These are phyloP conservation scores for Hamigera avellanea DNA, from an alignment of 495 filamentous ascomycete genomes.

Conservation along the genomic window DNA sequence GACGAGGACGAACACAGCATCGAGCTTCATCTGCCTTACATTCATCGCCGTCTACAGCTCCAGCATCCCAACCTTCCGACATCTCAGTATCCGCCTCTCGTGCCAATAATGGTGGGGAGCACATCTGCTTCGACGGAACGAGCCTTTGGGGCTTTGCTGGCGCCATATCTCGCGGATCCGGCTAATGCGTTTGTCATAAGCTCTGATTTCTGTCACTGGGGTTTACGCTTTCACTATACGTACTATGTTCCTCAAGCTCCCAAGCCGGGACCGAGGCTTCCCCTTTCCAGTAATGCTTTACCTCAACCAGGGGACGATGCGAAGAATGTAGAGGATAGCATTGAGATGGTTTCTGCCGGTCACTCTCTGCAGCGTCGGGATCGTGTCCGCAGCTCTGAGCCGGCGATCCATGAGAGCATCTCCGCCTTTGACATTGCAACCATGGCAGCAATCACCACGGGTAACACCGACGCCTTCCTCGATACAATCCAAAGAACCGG, in stretches of 20 bases:
- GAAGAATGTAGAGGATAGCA: slow-evolving; percentile 12
- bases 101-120: slow-evolving; percentile 84
- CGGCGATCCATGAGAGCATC: slow-evolving; percentile 78
- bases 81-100: slow-evolving; percentile 55
- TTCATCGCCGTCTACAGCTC: slow-evolving; percentile 62
- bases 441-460: slow-evolving; percentile 72
- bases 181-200: slow-evolving; percentile 75
- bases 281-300: slow-evolving; percentile 26
- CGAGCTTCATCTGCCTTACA: slow-evolving; percentile 93
- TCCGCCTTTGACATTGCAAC: slow-evolving; percentile 64
- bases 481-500: slow-evolving; percentile 56
- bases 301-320: slow-evolving; percentile 26
- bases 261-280: slow-evolving; percentile 26
- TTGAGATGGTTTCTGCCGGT: slow-evolving; percentile 23
- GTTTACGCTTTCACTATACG: slow-evolving; percentile 73
- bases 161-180: slow-evolving; percentile 67
- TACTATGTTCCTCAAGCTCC: slow-evolving; percentile 53
- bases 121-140: slow-evolving; percentile 55
- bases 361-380: slow-evolving; percentile 27
- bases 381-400: slow-evolving; percentile 24
- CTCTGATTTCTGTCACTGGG: slow-evolving; percentile 98
- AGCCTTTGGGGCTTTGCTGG: slow-evolving; percentile 57
- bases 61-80: slow-evolving; percentile 25
- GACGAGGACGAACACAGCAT: slow-evolving; percentile 91
- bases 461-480: slow-evolving; percentile 56